A percentile compares a stretch with the other conserved stretches of the same genome.
Evolutionary conservation across 441 rosid species (phyloP).

Genomic region (Erodium trifolium): DNA sequence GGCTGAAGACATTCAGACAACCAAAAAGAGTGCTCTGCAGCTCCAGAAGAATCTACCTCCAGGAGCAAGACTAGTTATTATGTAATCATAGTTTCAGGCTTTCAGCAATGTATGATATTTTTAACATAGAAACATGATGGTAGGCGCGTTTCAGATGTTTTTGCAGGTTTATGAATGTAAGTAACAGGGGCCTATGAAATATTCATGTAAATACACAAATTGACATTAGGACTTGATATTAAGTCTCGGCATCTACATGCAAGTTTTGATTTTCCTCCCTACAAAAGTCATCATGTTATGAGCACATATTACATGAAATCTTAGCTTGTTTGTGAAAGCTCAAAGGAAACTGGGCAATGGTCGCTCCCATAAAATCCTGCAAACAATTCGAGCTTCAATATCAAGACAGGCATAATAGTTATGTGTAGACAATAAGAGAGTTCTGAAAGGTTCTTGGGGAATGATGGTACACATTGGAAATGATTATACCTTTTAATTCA

Average conservation of each 20-base stretch:
- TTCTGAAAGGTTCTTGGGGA: not conserved
- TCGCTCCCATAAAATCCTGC: slow-evolving; percentile 89
- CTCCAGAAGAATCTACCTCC: slow-evolving; percentile 9
- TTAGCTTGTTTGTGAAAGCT: slow-evolving; percentile 39
- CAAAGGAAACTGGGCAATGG: slow-evolving; percentile 81
- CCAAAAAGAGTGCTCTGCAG: not conserved
- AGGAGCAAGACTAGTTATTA: slow-evolving; percentile 3
- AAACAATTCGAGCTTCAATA: slow-evolving; percentile 8
- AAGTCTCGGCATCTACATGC: not conserved
- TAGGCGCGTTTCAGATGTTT: not conserved
- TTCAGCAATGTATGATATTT: not conserved
- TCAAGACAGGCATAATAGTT: too few relatives aligned
- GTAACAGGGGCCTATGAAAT: not conserved
- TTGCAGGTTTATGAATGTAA: not conserved
- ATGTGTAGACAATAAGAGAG: not conserved
- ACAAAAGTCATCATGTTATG: not conserved
- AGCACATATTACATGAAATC: slow-evolving; percentile 4
- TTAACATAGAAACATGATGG: not conserved
- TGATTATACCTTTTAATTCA: slow-evolving; percentile 56
- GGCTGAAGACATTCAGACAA: not conserved
- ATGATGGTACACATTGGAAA: not conserved
- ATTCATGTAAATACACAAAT: not conserved
- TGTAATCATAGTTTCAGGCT: not conserved
- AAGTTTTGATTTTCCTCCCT: not conserved
- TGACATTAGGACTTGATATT: not conserved